A percentile compares a stretch with the other conserved stretches of the same genome.
Evolutionary conservation across 192 early-diverging fungal species (phyloP).

Genomic region (Backusella australiensis): DNA sequence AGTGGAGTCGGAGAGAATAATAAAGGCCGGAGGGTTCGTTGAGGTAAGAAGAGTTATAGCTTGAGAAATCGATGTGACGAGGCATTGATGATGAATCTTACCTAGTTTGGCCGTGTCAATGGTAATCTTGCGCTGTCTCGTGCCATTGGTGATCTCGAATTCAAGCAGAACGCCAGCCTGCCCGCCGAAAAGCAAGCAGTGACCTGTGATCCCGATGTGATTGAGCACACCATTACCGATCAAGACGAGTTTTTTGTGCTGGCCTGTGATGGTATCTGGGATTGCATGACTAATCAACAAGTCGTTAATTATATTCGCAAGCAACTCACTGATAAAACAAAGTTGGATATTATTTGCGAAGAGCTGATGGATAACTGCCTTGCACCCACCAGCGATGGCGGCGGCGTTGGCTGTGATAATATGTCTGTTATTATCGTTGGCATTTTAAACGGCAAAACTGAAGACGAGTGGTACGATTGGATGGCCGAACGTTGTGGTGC

Average conservation of each 20-base stretch:
- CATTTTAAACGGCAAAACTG: slow-evolving; percentile 73
- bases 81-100: too few species aligned
- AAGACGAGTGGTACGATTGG: slow-evolving; percentile 75
- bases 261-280: slow-evolving; percentile 99
- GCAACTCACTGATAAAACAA: slow-evolving; percentile 58
- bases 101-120: slow-evolving; percentile 90
- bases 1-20: slow-evolving; percentile 83
- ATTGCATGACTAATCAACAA: slow-evolving; percentile 91
- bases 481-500: slow-evolving; percentile 31
- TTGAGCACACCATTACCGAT: slow-evolving; percentile 53
- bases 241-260: slow-evolving; percentile 93
- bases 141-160: slow-evolving; percentile 98
- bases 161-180: slow-evolving; percentile 84
- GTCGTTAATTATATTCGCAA: slow-evolving; percentile 82
- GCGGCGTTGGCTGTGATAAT: slow-evolving; percentile 97
- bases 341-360: slow-evolving; percentile 76
- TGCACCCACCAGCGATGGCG: slow-evolving; percentile 85
- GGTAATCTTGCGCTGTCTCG: slow-evolving; percentile 98
- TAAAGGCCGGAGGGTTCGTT: slow-evolving; percentile 92
- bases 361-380: slow-evolving; percentile 90
- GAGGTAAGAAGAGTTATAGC: slow-evolving; percentile 37
- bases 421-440: slow-evolving; percentile 97
- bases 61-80: too few species aligned
- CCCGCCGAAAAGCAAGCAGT: slow-evolving; percentile 90
- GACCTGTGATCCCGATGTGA: slow-evolving; percentile 86